These are phyloP conservation scores for Phytophthora uliginosa DNA, from an alignment of 352 stramenopile genomes.

Conservation along the genomic window DNA sequence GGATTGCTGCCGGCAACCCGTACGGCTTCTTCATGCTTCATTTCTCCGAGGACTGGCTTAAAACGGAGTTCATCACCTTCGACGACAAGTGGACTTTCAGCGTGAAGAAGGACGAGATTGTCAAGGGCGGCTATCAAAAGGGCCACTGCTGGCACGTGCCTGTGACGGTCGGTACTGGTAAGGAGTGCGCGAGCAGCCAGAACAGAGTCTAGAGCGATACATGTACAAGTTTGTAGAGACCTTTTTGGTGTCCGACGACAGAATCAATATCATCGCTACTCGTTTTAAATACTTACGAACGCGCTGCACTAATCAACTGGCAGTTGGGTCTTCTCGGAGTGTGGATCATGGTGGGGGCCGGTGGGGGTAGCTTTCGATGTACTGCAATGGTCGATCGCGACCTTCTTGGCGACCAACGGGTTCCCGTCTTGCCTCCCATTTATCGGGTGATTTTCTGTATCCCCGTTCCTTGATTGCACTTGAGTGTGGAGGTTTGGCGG, in stretches of 20 bases:
- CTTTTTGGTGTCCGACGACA: constrained; percentile 7
- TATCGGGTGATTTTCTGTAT: no score
- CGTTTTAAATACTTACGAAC: constrained; percentile 35
- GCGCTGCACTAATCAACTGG: background rate
- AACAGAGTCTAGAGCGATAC: constrained; percentile 25
- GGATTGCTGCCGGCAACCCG: constrained; percentile 81
- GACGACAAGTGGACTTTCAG: constrained; percentile 86
- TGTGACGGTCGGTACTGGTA: constrained; percentile 70
- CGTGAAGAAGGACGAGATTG: constrained; percentile 77
- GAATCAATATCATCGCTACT: constrained; percentile 22
- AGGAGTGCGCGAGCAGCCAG: constrained; percentile 59
- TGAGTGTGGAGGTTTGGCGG: constrained; percentile 23
- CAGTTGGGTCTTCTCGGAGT: background rate
- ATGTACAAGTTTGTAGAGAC: constrained; percentile 19
- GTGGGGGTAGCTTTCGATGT: background rate
- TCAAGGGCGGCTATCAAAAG: constrained; percentile 82
- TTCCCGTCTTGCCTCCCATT: constrained; percentile 2
- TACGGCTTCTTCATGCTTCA: constrained; percentile 90
- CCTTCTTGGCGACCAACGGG: background rate
- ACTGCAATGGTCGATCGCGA: constrained; percentile 2
- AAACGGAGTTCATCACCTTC: constrained; percentile 88
- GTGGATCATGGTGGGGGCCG: background rate
- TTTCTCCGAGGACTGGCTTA: constrained; percentile 89
- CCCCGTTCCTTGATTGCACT: constrained; percentile 11
- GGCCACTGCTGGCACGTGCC: constrained; percentile 90